These are phyloP conservation scores for Aureobasidium musti DNA, from an alignment of 2,329 filamentous ascomycete species.

Conservation along the genomic window DNA sequence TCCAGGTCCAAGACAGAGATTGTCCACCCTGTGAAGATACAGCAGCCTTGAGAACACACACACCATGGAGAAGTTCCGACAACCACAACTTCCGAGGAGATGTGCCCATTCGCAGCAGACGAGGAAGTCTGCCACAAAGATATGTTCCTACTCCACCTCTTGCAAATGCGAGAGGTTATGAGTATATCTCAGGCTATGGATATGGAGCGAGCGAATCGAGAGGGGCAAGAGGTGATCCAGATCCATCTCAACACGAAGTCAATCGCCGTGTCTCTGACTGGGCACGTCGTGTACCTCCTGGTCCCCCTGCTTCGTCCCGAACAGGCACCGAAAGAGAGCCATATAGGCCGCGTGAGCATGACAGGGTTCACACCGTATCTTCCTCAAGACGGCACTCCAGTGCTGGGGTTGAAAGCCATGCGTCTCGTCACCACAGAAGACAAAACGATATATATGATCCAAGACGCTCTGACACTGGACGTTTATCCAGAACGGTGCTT, in stretches of 20 bases:
- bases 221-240: not conserved
- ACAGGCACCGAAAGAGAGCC: too few species aligned
- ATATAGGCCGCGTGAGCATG: not conserved
- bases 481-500: not conserved
- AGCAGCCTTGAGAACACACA: not conserved
- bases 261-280: not conserved
- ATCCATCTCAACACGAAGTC: not conserved
- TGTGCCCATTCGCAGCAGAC: not conserved
- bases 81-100: too few species aligned
- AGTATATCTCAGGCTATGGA: not conserved
- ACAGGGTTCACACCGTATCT: not conserved
- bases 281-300: not conserved
- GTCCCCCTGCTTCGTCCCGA: too few species aligned
- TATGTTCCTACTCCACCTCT: conserved; percentile 1
- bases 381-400: not conserved
- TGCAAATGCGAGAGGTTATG: not conserved
- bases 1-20: too few species aligned
- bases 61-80: not conserved
- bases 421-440: not conserved
- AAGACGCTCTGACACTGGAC: not conserved
- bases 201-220: not conserved
- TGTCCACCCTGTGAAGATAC: too few species aligned
- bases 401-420: not conserved
- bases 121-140: not conserved
- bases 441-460: not conserved